Percentiles rank a stretch among this genome's conserved stretches.
Conservation (phyloP, 768 basidiomycete genomes). For the Rhizopogon vinicolor region DNA sequence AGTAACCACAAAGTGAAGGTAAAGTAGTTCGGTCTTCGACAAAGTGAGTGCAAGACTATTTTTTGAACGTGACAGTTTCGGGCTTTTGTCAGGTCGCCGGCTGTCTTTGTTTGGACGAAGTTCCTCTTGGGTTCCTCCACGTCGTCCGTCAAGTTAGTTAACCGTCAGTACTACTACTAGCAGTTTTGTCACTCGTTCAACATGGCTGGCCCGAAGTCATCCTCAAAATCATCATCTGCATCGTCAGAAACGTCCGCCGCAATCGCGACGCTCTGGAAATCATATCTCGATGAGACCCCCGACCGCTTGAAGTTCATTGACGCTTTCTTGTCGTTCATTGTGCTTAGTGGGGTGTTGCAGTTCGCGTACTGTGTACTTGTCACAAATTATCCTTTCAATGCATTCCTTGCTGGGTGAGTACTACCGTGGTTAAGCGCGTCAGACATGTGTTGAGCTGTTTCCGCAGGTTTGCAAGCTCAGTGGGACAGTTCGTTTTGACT, state of each 20-base stretch:
- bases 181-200: constrained; percentile 4
- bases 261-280: constrained; percentile 60
- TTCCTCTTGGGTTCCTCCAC: constrained; percentile 15
- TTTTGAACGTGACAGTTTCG: constrained; percentile 7
- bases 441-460: not conserved
- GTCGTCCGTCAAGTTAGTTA: constrained; percentile 5
- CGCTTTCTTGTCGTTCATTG: constrained; percentile 85
- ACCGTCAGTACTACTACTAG: not conserved
- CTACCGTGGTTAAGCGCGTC: not conserved
- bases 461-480: constrained; percentile 81
- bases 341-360: constrained; percentile 86
- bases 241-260: constrained; percentile 24
- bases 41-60: constrained; percentile 4
- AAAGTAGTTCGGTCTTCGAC: not conserved
- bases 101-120: constrained; percentile 9
- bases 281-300: constrained; percentile 75
- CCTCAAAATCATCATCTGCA: constrained; percentile 13
- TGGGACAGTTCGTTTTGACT: constrained; percentile 95
- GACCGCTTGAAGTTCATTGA: constrained; percentile 92
- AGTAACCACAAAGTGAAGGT: not conserved
- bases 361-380: constrained; percentile 90
- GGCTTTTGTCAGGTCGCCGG: constrained; percentile 12
- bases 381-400: constrained; percentile 95
- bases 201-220: constrained; percentile 36
- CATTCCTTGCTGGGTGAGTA: constrained; percentile 90